phyloP scores from a whole-genome alignment of 2,329 filamentous ascomycete genomes.

The Huntiella bhutanensis region DNA sequence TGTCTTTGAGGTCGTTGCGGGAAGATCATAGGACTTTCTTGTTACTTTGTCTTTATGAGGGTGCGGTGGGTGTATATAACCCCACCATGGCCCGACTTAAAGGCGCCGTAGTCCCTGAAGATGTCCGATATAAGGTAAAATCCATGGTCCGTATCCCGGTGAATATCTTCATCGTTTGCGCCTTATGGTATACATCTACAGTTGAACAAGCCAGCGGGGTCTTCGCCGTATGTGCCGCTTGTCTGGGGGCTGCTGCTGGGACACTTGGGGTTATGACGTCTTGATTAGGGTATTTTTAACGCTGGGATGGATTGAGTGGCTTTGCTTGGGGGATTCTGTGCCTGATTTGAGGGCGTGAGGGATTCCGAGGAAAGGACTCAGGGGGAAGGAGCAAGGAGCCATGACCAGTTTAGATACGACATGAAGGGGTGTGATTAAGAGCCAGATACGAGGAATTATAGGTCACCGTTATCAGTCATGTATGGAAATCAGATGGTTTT shows the following conservation, averaged over 20 bases:
- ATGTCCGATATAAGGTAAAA: slow-evolving; percentile 32
- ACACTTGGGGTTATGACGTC: slow-evolving; percentile 12
- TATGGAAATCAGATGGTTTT: too few species aligned
- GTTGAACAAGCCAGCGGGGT: slow-evolving; percentile 15
- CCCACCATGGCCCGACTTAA: slow-evolving; percentile 34
- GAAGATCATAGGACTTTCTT: slow-evolving; percentile 27
- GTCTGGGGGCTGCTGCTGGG: slow-evolving; percentile 17
- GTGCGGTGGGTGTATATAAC: slow-evolving; percentile 36
- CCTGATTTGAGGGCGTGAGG: too few species aligned
- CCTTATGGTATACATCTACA: slow-evolving; percentile 22
- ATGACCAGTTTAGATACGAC: too few species aligned
- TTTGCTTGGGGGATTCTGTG: too few species aligned
- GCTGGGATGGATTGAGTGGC: too few species aligned
- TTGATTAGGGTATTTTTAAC: too few species aligned
- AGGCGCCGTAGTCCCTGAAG: slow-evolving; percentile 32
- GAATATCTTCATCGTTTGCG: slow-evolving; percentile 35
- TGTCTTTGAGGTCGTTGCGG: slow-evolving; percentile 21
- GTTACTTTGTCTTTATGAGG: slow-evolving; percentile 36
- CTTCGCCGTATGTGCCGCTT: slow-evolving; percentile 17
- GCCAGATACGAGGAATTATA: too few species aligned
- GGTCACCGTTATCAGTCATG: too few species aligned
- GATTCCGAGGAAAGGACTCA: too few species aligned
- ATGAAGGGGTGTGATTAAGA: too few species aligned
- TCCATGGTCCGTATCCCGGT: slow-evolving; percentile 35
- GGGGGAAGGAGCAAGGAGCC: too few species aligned